phyloP scores from a whole-genome alignment of 31 red algal species.

The Odonthalia washingtoniensis region DNA sequence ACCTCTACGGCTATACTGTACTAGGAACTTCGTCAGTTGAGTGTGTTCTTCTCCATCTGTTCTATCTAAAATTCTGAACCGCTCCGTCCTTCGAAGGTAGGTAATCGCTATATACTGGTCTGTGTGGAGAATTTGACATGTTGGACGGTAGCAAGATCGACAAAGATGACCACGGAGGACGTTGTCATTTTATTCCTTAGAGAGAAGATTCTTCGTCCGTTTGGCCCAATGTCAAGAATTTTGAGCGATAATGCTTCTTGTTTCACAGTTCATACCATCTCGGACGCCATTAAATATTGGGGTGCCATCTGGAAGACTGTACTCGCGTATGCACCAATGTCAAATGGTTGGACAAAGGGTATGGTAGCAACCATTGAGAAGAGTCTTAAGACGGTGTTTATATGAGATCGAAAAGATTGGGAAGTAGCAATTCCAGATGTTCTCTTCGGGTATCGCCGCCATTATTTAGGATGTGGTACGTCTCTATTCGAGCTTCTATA shows the following conservation, averaged over 20 bases:
- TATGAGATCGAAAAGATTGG: background rate
- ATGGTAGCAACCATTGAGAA: conserved; percentile 12
- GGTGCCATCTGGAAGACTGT: conserved; percentile 5
- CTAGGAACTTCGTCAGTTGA: background rate
- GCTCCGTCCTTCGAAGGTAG: no score
- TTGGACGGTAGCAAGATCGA: background rate
- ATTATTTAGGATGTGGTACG: no score
- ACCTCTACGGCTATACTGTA: background rate
- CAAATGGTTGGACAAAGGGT: conserved; percentile 12
- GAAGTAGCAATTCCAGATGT: background rate
- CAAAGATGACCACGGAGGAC: background rate
- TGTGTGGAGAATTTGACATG: conserved; percentile 24
- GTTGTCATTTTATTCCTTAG: conserved; percentile 6
- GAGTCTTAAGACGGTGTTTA: background rate
- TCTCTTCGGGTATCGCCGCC: no score
- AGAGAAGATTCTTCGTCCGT: conserved; percentile 4
- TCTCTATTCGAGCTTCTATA: no score
- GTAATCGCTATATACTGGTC: background rate
- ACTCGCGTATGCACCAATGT: conserved; percentile 36
- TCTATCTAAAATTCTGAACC: background rate
- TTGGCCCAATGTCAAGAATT: background rate
- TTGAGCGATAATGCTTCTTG: conserved; percentile 8
- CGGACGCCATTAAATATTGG: background rate
- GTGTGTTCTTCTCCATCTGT: background rate
- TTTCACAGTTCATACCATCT: conserved; percentile 2